phyloP scores from a whole-genome alignment of 768 basidiomycete species.

The Lactarius akahatsu region DNA sequence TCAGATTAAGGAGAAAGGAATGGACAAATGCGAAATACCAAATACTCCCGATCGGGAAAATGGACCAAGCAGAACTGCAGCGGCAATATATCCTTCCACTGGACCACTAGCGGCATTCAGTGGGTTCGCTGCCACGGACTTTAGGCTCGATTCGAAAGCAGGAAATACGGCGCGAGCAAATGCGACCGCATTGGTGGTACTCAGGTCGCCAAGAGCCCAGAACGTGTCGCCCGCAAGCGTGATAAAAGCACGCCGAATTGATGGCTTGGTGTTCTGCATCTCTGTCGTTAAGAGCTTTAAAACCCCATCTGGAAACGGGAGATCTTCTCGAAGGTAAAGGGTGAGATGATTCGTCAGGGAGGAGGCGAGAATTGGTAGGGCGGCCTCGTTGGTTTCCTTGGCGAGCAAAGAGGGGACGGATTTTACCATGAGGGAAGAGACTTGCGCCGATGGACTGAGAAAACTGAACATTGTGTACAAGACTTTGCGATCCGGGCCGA shows the following conservation, averaged over 20 bases:
- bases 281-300: slow-evolving; percentile 62
- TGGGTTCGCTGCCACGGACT: slow-evolving; percentile 60
- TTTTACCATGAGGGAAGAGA: slow-evolving; percentile 49
- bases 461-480: slow-evolving; percentile 75
- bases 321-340: slow-evolving; percentile 47
- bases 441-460: slow-evolving; percentile 47
- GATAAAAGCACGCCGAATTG: slow-evolving; percentile 60
- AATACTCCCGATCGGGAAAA: slow-evolving; percentile 50
- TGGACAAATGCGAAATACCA: slow-evolving; percentile 43
- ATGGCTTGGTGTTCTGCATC: slow-evolving; percentile 65
- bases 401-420: slow-evolving; percentile 46
- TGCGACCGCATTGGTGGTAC: slow-evolving; percentile 43
- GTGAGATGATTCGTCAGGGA: slow-evolving; percentile 61
- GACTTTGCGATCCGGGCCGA: slow-evolving; percentile 82
- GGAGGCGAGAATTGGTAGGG: slow-evolving; percentile 51
- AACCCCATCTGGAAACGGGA: slow-evolving; percentile 45
- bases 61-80: slow-evolving; percentile 66
- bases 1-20: slow-evolving; percentile 23
- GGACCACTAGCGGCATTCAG: slow-evolving; percentile 60
- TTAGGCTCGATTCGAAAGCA: slow-evolving; percentile 68
- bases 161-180: slow-evolving; percentile 58
- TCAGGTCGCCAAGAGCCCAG: slow-evolving; percentile 45
- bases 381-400: slow-evolving; percentile 80
- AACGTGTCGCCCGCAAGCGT: slow-evolving; percentile 60
- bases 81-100: slow-evolving; percentile 82